phyloP scores from a whole-genome alignment of 2,329 filamentous ascomycete species.

The Scedosporium dehoogii region DNA sequence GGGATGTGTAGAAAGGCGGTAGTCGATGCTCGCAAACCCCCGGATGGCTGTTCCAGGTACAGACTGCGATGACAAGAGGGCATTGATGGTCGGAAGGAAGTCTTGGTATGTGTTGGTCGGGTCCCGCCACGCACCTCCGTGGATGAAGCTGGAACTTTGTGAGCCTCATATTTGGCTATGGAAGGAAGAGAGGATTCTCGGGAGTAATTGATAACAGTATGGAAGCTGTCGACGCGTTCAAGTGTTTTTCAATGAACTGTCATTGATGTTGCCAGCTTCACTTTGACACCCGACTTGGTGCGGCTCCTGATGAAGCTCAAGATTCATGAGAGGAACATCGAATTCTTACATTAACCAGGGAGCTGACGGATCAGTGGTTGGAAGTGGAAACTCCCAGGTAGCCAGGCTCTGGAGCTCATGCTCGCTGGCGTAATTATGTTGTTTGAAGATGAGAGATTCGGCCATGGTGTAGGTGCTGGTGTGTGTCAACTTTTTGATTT shows the following conservation, averaged over 20 bases:
- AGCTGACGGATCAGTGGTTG: not conserved
- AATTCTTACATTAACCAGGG: conserved; percentile 4
- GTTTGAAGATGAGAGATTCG: not conserved
- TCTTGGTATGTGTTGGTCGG: conserved; percentile 11
- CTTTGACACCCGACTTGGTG: not conserved
- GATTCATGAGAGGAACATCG: no score
- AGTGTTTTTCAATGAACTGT: no score
- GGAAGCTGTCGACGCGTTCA: no score
- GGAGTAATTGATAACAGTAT: no score
- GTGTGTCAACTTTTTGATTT: no score
- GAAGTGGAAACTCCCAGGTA: not conserved
- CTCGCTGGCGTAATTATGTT: conserved; percentile 1
- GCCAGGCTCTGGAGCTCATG: conserved; percentile 6
- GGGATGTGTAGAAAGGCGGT: conserved; percentile 47
- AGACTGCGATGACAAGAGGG: conserved; percentile 37
- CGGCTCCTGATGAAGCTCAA: no score
- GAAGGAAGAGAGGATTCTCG: conserved; percentile 27
- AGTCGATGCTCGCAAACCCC: conserved; percentile 37
- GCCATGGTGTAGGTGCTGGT: not conserved
- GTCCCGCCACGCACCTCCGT: conserved; percentile 18
- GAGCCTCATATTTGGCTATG: conserved; percentile 29
- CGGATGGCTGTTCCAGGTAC: conserved; percentile 39
- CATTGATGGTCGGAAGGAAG: conserved; percentile 16
- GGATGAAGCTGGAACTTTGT: conserved; percentile 29
- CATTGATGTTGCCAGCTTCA: conserved; percentile 23